Conservation (phyloP, 768 basidiomycete species). For the Clitopilus hobsonii region DNA sequence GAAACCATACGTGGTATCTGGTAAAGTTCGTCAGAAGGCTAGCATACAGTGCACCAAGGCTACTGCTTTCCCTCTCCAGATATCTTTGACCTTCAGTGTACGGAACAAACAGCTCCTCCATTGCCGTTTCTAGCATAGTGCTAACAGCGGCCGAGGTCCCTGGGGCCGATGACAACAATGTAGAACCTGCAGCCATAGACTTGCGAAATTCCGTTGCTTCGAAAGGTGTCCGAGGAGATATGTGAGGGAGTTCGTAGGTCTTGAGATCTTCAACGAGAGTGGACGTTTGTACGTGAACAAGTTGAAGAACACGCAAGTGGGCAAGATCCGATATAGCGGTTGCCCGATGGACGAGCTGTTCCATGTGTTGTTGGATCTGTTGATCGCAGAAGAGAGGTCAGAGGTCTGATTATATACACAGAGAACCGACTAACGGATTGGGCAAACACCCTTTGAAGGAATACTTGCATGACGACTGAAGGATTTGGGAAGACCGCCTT, state of each 20-base stretch:
- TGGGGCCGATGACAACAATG: constrained; percentile 26
- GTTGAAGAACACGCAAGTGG: constrained; percentile 85
- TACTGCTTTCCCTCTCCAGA: constrained; percentile 87
- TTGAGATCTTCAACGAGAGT: constrained; percentile 87
- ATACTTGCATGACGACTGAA: constrained; percentile 95
- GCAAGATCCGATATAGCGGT: constrained; percentile 79
- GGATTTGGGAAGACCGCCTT: constrained; percentile 99
- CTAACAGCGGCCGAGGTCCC: constrained; percentile 59
- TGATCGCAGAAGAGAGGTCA: not conserved
- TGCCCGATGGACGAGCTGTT: constrained; percentile 77
- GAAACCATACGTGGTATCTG: constrained; percentile 77
- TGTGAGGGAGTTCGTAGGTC: constrained; percentile 76
- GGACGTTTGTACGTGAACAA: constrained; percentile 78
- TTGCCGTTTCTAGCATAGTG: constrained; percentile 88
- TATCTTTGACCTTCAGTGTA: constrained; percentile 91
- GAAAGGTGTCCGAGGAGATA: constrained; percentile 57
- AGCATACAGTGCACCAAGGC: constrained; percentile 74
- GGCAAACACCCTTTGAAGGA: constrained; percentile 94
- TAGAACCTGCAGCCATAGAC: constrained; percentile 43
- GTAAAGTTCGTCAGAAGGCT: constrained; percentile 70
- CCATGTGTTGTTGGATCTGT: constrained; percentile 96
- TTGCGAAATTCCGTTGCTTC: constrained; percentile 60
- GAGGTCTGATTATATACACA: not conserved
- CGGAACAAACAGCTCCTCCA: constrained; percentile 94
- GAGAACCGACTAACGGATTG: constrained; percentile 76